phyloP scores from a whole-genome alignment of 2,329 filamentous ascomycete genomes.

The Lachnellula hyalina region DNA sequence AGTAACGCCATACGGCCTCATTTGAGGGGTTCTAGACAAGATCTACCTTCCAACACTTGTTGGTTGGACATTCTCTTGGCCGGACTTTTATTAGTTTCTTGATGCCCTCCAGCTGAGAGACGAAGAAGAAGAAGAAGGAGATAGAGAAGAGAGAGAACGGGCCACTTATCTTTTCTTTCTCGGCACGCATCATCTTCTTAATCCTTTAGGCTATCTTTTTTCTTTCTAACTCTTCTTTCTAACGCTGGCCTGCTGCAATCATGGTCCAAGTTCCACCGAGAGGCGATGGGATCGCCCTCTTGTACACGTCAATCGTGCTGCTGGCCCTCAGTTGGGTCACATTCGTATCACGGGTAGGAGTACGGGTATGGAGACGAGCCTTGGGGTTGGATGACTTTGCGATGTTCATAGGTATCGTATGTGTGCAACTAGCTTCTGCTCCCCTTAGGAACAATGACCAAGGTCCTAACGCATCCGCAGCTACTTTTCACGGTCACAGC shows the following conservation, averaged over 20 bases:
- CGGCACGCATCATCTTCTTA: no score
- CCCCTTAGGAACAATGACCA: background rate
- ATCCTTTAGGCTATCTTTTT: no score
- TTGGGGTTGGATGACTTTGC: slow-evolving; percentile 26
- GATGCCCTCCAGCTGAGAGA: no score
- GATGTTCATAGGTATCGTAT: slow-evolving; percentile 27
- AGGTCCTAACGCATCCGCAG: slow-evolving; percentile 14
- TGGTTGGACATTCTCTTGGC: no score
- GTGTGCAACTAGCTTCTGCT: slow-evolving; percentile 14
- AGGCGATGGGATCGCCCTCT: slow-evolving; percentile 25
- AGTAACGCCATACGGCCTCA: no score
- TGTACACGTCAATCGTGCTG: slow-evolving; percentile 24
- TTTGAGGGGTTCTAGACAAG: no score
- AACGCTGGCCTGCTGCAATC: slow-evolving; percentile 1
- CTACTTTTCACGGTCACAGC: slow-evolving; percentile 26
- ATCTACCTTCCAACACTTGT: no score
- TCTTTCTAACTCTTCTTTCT: no score
- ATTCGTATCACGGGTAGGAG: slow-evolving; percentile 18
- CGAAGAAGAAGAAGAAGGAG: no score
- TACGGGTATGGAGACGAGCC: slow-evolving; percentile 25
- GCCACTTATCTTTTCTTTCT: no score
- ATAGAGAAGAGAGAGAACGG: no score
- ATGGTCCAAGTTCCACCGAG: slow-evolving; percentile 20
- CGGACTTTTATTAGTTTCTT: no score
- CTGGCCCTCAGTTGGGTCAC: slow-evolving; percentile 24